Conservation (phyloP, 805 yeast genomes). For the Yamadazyma takamatsuzukensis region DNA sequence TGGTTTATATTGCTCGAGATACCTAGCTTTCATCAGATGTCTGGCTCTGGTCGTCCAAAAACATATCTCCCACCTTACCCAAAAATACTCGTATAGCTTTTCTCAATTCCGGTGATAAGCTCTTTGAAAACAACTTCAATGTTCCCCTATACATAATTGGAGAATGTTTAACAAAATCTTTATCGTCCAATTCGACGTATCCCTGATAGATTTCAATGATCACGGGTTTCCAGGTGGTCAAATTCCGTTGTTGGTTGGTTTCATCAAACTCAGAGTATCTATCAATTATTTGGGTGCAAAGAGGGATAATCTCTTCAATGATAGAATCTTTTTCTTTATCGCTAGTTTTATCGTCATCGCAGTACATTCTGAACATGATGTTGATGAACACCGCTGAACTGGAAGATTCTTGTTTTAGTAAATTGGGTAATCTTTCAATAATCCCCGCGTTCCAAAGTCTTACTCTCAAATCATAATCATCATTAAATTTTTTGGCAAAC, state of each 20-base stretch:
- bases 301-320: constrained; percentile 52
- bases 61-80: constrained; percentile 45
- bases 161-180: constrained; percentile 59
- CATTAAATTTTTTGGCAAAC: constrained; percentile 85
- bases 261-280: constrained; percentile 74
- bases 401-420: constrained; percentile 86
- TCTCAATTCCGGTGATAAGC: constrained; percentile 59
- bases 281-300: constrained; percentile 67
- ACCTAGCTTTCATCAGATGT: no score
- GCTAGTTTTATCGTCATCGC: constrained; percentile 54
- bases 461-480: constrained; percentile 82
- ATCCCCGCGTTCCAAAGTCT: constrained; percentile 88
- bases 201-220: constrained; percentile 86
- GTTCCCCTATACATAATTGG: constrained; percentile 60
- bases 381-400: constrained; percentile 84
- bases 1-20: no score
- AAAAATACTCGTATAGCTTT: constrained; percentile 58
- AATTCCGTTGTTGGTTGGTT: constrained; percentile 72
- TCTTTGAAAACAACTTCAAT: constrained; percentile 56
- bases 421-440: constrained; percentile 87
- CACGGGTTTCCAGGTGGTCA: constrained; percentile 87
- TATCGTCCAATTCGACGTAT: constrained; percentile 68
- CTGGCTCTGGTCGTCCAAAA: no score
- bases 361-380: constrained; percentile 74
- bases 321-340: constrained; percentile 46